phyloP scores from a whole-genome alignment of 2,329 filamentous ascomycete species.

The Sporothrix brasiliensis region DNA sequence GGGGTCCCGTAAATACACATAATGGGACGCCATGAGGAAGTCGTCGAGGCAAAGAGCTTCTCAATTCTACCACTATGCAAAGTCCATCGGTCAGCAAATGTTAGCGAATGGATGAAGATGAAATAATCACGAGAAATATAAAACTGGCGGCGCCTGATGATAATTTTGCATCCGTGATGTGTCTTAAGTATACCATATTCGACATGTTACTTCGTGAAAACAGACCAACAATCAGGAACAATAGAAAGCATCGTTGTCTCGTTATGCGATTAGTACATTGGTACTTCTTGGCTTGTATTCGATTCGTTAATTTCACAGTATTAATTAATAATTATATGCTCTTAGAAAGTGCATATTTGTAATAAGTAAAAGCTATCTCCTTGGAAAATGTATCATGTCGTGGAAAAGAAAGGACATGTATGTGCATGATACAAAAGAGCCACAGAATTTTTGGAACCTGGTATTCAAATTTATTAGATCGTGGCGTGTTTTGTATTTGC shows the following conservation, averaged over 20 bases:
- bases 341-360: no score
- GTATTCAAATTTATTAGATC: slow-evolving; percentile 20
- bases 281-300: no score
- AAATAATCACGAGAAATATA: not conserved
- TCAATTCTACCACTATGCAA: not conserved
- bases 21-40: not conserved
- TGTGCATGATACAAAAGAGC: not conserved
- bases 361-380: no score
- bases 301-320: no score
- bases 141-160: not conserved
- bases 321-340: no score
- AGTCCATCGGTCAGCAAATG: not conserved
- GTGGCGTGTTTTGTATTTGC: slow-evolving; percentile 1
- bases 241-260: no score
- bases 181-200: no score
- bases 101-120: not conserved
- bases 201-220: no score
- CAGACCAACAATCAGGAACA: no score
- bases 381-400: no score
- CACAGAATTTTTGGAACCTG: not conserved
- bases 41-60: no score
- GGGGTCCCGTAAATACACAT: not conserved
- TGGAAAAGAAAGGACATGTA: not conserved
- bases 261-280: no score
- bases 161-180: not conserved